phyloP scores from a whole-genome alignment of 2,329 filamentous ascomycete species.

The Sarocladiaceae sp. region DNA sequence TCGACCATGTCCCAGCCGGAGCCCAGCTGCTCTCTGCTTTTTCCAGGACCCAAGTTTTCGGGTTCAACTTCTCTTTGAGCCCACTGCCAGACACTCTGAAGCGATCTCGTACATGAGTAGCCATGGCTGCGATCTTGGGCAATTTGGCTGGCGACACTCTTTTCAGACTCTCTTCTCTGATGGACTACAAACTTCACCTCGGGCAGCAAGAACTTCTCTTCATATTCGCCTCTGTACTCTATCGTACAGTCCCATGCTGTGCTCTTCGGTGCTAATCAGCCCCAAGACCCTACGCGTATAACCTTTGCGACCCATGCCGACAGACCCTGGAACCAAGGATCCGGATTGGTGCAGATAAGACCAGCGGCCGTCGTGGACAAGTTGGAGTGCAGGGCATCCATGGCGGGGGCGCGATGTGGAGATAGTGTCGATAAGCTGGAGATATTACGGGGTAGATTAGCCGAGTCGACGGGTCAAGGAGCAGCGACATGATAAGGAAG shows the following conservation, averaged over 20 bases:
- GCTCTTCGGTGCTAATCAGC: too few relatives aligned
- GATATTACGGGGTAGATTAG: neutral
- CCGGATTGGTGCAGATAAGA: neutral
- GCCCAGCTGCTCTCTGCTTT: too few relatives aligned
- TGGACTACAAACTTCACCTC: too few relatives aligned
- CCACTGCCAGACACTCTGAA: neutral
- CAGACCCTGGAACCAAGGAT: neutral
- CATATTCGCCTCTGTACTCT: neutral
- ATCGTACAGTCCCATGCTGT: too few relatives aligned
- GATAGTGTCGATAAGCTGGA: neutral
- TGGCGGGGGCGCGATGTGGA: neutral
- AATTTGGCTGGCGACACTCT: too few relatives aligned
- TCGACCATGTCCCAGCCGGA: too few relatives aligned
- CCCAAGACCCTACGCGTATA: neutral
- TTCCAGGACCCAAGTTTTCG: constrained; percentile 9
- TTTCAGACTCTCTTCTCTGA: too few relatives aligned
- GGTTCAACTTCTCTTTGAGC: neutral
- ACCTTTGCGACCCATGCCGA: neutral
- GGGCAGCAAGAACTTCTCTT: neutral
- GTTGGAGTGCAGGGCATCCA: too few relatives aligned
- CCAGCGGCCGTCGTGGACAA: too few relatives aligned
- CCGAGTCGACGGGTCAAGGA: neutral
- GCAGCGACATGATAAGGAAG: too few relatives aligned
- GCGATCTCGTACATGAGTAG: neutral
- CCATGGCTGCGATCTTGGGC: neutral